Conservation (phyloP, 345 rosid species). For the Gossypium ekmanianum region DNA sequence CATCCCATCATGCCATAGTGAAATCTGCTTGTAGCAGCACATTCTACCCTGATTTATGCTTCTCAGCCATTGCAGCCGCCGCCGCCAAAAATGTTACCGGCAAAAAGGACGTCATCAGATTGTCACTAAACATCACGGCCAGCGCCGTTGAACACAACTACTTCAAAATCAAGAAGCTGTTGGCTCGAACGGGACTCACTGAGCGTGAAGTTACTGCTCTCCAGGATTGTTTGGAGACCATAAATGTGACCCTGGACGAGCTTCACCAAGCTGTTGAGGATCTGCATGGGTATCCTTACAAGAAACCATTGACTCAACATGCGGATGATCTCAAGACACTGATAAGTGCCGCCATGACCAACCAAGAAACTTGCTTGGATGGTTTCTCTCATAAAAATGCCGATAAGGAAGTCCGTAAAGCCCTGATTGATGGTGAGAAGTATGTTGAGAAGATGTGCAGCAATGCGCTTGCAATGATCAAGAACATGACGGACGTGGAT, state of each 20-base stretch:
- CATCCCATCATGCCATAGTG: slow-evolving; percentile 47
- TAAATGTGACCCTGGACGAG: slow-evolving; percentile 81
- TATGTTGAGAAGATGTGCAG: slow-evolving; percentile 46
- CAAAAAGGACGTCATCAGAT: slow-evolving; percentile 50
- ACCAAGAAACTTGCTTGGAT: slow-evolving; percentile 77
- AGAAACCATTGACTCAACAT: slow-evolving; percentile 54
- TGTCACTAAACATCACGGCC: slow-evolving; percentile 47
- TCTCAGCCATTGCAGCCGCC: slow-evolving; percentile 55
- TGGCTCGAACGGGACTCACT: slow-evolving; percentile 29
- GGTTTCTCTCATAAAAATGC: slow-evolving; percentile 64
- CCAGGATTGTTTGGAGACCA: slow-evolving; percentile 81
- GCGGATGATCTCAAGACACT: slow-evolving; percentile 77
- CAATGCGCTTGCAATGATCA: slow-evolving; percentile 46
- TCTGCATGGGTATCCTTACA: slow-evolving; percentile 52
- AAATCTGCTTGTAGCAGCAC: slow-evolving; percentile 64
- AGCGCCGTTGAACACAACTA: slow-evolving; percentile 44
- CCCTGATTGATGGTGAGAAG: slow-evolving; percentile 34
- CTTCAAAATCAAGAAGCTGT: slow-evolving; percentile 40
- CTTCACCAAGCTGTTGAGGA: slow-evolving; percentile 50
- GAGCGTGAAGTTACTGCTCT: slow-evolving; percentile 62
- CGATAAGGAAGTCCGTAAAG: slow-evolving; percentile 42
- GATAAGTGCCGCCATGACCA: slow-evolving; percentile 81
- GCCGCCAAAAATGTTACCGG: slow-evolving; percentile 30
- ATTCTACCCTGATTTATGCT: slow-evolving; percentile 61
- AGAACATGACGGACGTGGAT: slow-evolving; percentile 45